These are phyloP conservation scores for Vitis cinerea DNA, from an alignment of 164 flowering plant species.

Conservation along the genomic window DNA sequence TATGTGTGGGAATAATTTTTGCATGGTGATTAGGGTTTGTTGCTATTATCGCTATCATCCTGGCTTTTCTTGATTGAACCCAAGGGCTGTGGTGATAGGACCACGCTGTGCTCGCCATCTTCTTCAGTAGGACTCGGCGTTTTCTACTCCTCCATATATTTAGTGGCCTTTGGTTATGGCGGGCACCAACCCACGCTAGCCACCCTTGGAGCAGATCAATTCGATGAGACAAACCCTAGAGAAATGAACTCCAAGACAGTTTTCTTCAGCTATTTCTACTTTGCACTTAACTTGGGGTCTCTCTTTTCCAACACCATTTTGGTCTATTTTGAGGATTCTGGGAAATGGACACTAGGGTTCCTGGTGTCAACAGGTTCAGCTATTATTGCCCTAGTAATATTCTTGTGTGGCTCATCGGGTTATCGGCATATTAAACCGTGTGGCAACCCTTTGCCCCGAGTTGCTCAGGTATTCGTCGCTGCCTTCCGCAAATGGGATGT, in stretches of 20 bases:
- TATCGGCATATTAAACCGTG: conserved; percentile 59
- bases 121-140: conserved; percentile 36
- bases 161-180: conserved; percentile 87
- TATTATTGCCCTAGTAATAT: conserved; percentile 45
- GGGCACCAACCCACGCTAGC: conserved; percentile 96
- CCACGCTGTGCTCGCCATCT: conserved; percentile 28
- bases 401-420: conserved; percentile 35
- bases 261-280: conserved; percentile 81
- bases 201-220: conserved; percentile 90
- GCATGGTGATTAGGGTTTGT: conserved; percentile 49
- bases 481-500: conserved; percentile 46
- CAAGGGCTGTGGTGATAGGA: conserved; percentile 62
- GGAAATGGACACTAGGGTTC: conserved; percentile 78
- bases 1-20: neutral
- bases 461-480: conserved; percentile 79
- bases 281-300: conserved; percentile 74
- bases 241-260: conserved; percentile 33
- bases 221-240: conserved; percentile 47
- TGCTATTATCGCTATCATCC: conserved; percentile 61
- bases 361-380: conserved; percentile 59
- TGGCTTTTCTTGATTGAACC: conserved; percentile 65
- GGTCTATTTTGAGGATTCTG: conserved; percentile 76
- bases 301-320: conserved; percentile 83
- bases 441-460: conserved; percentile 82
- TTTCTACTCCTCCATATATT: conserved; percentile 72